Evolutionary conservation across 345 rosid genomes (phyloP), one percentile per base, ranked within the genome.

Genomic region (Firmiana major): DNA sequence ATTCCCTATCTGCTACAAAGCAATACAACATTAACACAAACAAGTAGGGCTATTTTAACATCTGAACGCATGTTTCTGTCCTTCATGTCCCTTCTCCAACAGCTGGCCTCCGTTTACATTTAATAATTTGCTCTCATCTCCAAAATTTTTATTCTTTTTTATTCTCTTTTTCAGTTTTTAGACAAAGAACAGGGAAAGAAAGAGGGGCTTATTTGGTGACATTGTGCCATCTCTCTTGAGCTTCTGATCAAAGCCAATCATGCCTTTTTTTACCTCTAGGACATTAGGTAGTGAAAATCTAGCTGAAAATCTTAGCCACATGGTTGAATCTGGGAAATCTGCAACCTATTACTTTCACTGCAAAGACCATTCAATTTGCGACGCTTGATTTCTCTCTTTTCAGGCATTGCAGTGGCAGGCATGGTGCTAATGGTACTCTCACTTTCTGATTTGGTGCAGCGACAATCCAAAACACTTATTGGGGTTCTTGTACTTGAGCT

Each of bases 401-500:
- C 82, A 4, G 80, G 21, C 63, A 63, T 26, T 34, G 40, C 57
- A 42, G 63, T 63, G 68, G 57, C 59, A 4, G 55, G 24, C 16
- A 42, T 78, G 75, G 53, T 60, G 80, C 55, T 28, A 19, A 19
- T 54, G 10, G 71, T 80, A 73, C 78, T 62, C 81, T 85, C 78
- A 63, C 83, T 80, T 75, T 74, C 87, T 63, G 88, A 78, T 83
- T 71, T 78, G 31, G 65, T 73, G 71, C 82, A 84, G 3, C 67
- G 75, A 71, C 85, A 78, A 63, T 88, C 90, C 62, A 86, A 80
- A 63, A 90, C 85, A 38, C 86, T 82, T 12, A 71, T 55, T 54
- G 91, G 87, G 0, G 93, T 88, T 83, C 81, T 76, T 34, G 88
- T 79, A 72, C 84, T 84, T 9, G 87, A 86, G 66, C 84, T 85